Conservation (phyloP, 129 eudicot species). For the Escallonia rubra region DNA sequence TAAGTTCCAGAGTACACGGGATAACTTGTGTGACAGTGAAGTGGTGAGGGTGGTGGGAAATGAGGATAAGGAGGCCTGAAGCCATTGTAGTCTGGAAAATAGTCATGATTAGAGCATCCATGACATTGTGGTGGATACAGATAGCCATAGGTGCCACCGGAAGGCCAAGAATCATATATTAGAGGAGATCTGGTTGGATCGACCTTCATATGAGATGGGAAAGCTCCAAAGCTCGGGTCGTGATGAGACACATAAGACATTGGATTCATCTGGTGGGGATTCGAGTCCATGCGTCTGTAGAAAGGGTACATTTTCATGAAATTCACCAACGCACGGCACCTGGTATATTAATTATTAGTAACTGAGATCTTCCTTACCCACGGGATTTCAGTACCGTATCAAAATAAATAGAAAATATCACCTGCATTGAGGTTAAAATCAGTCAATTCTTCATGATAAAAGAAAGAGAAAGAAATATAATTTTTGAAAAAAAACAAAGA, state of each 20-base stretch:
- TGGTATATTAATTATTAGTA: not conserved
- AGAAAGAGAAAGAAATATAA: not conserved
- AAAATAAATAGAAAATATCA: not conserved
- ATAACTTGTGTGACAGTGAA: constrained; percentile 27
- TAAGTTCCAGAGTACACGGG: constrained; percentile 32
- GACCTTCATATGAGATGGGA: constrained; percentile 31
- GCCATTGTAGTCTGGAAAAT: constrained; percentile 20
- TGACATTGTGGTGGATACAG: constrained; percentile 33
- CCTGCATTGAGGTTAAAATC: constrained; percentile 14
- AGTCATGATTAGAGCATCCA: constrained; percentile 40
- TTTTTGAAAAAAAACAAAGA: not conserved
- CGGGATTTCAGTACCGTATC: not conserved
- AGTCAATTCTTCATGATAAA: not conserved
- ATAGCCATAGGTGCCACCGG: constrained; percentile 30
- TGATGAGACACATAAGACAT: constrained; percentile 21
- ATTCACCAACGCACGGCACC: constrained; percentile 2
- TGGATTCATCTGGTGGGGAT: constrained; percentile 30
- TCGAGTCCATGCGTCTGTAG: constrained; percentile 18
- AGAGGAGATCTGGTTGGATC: constrained; percentile 22
- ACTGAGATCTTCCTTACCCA: not conserved
- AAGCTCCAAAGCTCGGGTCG: constrained; percentile 25
- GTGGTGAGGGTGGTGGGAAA: constrained; percentile 24
- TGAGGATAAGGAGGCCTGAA: constrained; percentile 44
- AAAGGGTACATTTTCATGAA: constrained; percentile 30
- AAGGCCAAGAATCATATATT: constrained; percentile 36